phyloP scores from a whole-genome alignment of 306 rosid species.

The Elaeagnus macrophylla region DNA sequence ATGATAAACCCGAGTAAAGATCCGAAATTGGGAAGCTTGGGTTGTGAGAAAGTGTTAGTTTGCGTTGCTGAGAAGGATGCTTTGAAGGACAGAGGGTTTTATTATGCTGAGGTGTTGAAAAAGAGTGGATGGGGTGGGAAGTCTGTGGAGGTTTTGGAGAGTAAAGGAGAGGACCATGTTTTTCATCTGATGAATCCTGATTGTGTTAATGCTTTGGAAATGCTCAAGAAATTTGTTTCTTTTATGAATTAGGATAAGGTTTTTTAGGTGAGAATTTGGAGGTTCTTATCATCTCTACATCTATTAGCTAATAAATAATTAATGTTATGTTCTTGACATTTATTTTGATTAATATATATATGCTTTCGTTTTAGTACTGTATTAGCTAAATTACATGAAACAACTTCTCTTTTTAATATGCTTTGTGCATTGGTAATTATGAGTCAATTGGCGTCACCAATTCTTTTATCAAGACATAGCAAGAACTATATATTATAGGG shows the following conservation, averaged over 20 bases:
- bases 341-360: no score
- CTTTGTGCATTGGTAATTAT: no score
- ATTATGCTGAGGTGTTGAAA: slow-evolving; percentile 5
- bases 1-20: slow-evolving; percentile 16
- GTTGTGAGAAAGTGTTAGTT: slow-evolving; percentile 8
- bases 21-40: neutral
- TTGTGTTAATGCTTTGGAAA: slow-evolving; percentile 3
- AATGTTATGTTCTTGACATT: no score
- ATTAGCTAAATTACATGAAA: no score
- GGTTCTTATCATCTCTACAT: no score
- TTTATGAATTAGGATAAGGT: slow-evolving; percentile 1
- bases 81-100: slow-evolving; percentile 9
- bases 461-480: no score
- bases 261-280: no score
- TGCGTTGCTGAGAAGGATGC: slow-evolving; percentile 15
- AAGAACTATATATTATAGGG: no score
- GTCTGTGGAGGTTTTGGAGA: slow-evolving; percentile 6
- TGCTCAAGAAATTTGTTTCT: neutral
- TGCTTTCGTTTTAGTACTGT: no score
- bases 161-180: slow-evolving; percentile 4
- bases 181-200: slow-evolving; percentile 1
- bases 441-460: no score
- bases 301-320: no score
- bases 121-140: slow-evolving; percentile 11
- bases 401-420: no score